phyloP scores from a whole-genome alignment of 305 asterid genomes.

The Salvia sclarea region DNA sequence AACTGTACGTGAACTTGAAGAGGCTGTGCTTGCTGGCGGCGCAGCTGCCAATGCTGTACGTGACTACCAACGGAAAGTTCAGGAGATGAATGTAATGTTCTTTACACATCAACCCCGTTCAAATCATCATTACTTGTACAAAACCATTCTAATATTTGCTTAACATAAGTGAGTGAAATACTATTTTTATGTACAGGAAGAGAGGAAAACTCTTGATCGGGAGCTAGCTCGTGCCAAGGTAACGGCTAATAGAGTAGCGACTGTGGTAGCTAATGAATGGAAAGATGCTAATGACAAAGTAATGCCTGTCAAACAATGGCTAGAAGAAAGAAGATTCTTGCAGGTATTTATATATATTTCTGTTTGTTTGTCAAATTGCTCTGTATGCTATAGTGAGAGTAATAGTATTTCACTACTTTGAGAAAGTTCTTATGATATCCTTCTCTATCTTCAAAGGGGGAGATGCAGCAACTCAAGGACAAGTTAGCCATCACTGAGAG shows the following conservation, averaged over 20 bases:
- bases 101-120: background rate
- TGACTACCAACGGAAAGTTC: constrained; percentile 98
- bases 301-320: constrained; percentile 99
- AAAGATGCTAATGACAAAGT: constrained; percentile 98
- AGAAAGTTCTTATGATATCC: constrained; percentile 10
- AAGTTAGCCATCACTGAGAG: constrained; percentile 88
- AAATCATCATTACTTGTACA: constrained; percentile 10
- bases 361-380: constrained; percentile 12
- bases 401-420: constrained; percentile 14
- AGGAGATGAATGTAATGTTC: constrained; percentile 90
- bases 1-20: constrained; percentile 98
- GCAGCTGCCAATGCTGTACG: constrained; percentile 99
- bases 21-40: constrained; percentile 99
- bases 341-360: constrained; percentile 53
- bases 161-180: constrained; percentile 19
- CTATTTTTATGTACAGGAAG: constrained; percentile 60
- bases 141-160: constrained; percentile 19
- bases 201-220: constrained; percentile 93
- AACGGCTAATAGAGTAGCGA: constrained; percentile 97
- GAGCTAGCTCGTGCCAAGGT: constrained; percentile 99
- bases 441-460: constrained; percentile 63
- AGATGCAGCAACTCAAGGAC: constrained; percentile 96
- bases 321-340: constrained; percentile 91
- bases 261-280: constrained; percentile 99
- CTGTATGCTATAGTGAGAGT: background rate